Evolutionary conservation across 768 basidiomycete species (phyloP).

Genomic region (Lentinula guzmanii): DNA sequence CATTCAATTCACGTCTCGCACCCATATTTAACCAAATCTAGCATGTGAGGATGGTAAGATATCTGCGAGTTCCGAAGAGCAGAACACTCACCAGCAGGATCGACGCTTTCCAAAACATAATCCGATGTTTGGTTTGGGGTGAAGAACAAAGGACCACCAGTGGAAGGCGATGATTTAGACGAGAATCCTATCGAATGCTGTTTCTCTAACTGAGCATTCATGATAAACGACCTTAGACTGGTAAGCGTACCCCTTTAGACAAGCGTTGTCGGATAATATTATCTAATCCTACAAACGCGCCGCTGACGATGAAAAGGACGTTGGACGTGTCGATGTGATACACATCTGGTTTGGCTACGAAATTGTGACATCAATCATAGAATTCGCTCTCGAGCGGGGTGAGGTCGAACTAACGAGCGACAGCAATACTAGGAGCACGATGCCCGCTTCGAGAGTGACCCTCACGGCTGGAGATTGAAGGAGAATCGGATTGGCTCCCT

Average conservation of each 20-base stretch:
- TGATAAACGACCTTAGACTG: background rate
- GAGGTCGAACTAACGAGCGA: slow-evolving; percentile 22
- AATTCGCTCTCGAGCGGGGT: background rate
- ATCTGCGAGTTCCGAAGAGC: background rate
- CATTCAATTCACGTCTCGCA: slow-evolving; percentile 19
- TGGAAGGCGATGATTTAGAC: slow-evolving; percentile 37
- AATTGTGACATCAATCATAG: background rate
- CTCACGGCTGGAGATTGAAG: slow-evolving; percentile 37
- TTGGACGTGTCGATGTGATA: slow-evolving; percentile 85
- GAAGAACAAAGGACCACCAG: slow-evolving; percentile 52
- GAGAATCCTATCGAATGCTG: slow-evolving; percentile 88
- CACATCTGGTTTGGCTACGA: slow-evolving; percentile 52
- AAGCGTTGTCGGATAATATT: slow-evolving; percentile 72
- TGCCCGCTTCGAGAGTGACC: slow-evolving; percentile 45
- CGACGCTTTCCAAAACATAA: slow-evolving; percentile 61
- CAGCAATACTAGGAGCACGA: slow-evolving; percentile 34
- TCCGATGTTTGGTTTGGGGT: slow-evolving; percentile 61
- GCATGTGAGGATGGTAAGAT: background rate
- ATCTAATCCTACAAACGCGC: slow-evolving; percentile 92
- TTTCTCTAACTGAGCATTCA: background rate
- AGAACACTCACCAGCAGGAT: slow-evolving; percentile 49
- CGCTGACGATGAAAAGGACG: slow-evolving; percentile 90
- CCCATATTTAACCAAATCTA: slow-evolving; percentile 86
- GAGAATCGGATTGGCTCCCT: slow-evolving; percentile 41
- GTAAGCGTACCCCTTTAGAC: slow-evolving; percentile 70